A percentile compares a stretch with the other conserved stretches of the same genome.
These are phyloP conservation scores for Podochytrium sp. DNA, from an alignment of 192 early-diverging fungal genomes.

Conservation along the genomic window DNA sequence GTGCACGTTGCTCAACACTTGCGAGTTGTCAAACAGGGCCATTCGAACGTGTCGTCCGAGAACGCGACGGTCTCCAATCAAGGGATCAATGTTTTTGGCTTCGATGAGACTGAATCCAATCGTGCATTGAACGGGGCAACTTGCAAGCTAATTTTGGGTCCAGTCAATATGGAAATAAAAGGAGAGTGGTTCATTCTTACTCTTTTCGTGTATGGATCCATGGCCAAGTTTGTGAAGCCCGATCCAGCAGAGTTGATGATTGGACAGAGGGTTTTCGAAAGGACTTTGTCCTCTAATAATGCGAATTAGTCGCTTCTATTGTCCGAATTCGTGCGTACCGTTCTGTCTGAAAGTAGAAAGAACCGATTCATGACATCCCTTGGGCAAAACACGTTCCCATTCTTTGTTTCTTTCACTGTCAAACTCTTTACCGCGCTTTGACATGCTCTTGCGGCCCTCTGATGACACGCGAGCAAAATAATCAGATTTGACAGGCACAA, in stretches of 20 bases:
- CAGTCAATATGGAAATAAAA: not conserved
- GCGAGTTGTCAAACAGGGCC: conserved; percentile 48
- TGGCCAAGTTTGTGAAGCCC: conserved; percentile 19
- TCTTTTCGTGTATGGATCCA: conserved; percentile 23
- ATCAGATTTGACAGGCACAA: not conserved
- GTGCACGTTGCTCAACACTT: conserved; percentile 55
- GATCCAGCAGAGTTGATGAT: conserved; percentile 19
- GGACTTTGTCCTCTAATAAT: conserved; percentile 20
- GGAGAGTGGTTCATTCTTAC: not conserved
- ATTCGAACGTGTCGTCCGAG: conserved; percentile 52
- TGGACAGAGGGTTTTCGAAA: conserved; percentile 24
- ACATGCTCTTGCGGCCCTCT: conserved; percentile 5
- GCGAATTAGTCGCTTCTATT: not conserved
- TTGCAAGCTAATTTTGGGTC: conserved; percentile 11
- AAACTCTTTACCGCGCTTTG: not conserved
- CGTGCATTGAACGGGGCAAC: conserved; percentile 39
- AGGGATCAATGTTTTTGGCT: conserved; percentile 37
- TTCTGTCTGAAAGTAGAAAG: conserved; percentile 24
- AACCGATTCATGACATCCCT: conserved; percentile 23
- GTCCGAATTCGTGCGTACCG: not conserved
- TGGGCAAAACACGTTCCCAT: not conserved
- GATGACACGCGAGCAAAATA: not conserved
- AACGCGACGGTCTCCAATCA: conserved; percentile 28
- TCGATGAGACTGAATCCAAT: conserved; percentile 50
- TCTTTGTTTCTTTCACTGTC: not conserved